Conservation (phyloP, 31 red algal species). For the Endocladia muricata region DNA sequence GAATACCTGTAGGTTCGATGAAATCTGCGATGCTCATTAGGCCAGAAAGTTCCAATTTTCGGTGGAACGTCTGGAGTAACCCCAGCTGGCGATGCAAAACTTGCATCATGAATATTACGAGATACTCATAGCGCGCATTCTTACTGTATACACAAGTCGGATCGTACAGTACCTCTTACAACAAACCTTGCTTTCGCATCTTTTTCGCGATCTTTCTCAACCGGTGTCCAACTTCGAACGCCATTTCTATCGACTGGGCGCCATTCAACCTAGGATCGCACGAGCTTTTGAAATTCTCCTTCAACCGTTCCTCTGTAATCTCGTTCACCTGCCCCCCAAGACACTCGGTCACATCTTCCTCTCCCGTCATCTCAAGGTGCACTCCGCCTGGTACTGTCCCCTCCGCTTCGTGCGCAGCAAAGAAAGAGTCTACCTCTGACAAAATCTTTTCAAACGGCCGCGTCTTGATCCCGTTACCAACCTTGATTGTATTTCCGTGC, state of each 20-base stretch:
- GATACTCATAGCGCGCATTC: too few relatives aligned
- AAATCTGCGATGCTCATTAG: too few relatives aligned
- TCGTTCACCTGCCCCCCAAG: slow-evolving; percentile 67
- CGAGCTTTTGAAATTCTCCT: slow-evolving; percentile 63
- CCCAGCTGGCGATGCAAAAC: too few relatives aligned
- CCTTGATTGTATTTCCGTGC: slow-evolving; percentile 88
- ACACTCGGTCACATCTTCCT: slow-evolving; percentile 84
- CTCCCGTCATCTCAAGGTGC: slow-evolving; percentile 93
- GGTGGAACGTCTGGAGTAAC: too few relatives aligned
- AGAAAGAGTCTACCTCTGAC: slow-evolving; percentile 81
- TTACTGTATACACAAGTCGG: too few relatives aligned
- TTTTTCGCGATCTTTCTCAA: slow-evolving; percentile 32
- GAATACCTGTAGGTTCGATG: too few relatives aligned
- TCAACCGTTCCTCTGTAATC: slow-evolving; percentile 44
- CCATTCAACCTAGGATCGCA: slow-evolving; percentile 93
- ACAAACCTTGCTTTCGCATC: slow-evolving; percentile 4
- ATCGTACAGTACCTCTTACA: too few relatives aligned
- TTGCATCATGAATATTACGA: too few relatives aligned
- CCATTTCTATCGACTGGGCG: slow-evolving; percentile 82
- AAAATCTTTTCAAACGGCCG: slow-evolving; percentile 72
- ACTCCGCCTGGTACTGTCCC: slow-evolving; percentile 84
- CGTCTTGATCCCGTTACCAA: slow-evolving; percentile 65
- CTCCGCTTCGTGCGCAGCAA: slow-evolving; percentile 68
- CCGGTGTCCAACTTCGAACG: slow-evolving; percentile 70
- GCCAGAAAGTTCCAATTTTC: too few relatives aligned